These are phyloP conservation scores for Pulveroboletus sp. DNA, from an alignment of 768 basidiomycete species.

Conservation along the genomic window DNA sequence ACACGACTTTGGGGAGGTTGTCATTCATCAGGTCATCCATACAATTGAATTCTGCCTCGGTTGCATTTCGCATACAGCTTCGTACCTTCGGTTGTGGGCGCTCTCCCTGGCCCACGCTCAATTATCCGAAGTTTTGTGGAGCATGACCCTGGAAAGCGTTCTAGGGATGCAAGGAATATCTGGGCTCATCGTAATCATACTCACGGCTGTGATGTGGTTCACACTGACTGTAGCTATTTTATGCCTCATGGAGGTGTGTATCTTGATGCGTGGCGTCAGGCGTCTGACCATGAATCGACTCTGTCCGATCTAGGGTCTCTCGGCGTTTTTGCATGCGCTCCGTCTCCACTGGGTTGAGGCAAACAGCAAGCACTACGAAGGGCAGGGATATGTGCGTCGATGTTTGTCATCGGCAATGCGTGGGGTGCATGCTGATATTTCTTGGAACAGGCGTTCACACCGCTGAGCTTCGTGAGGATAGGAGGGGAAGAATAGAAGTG, in stretches of 20 bases:
- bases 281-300: slow-evolving; percentile 7
- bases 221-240: slow-evolving; percentile 67
- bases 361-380: slow-evolving; percentile 94
- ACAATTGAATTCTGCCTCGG: slow-evolving; percentile 99
- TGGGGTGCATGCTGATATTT: slow-evolving; percentile 25
- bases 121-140: slow-evolving; percentile 89
- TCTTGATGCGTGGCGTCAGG: slow-evolving; percentile 12
- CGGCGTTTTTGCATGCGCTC: slow-evolving; percentile 93
- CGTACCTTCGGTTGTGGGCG: slow-evolving; percentile 93
- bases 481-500: slow-evolving; percentile 32
- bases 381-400: slow-evolving; percentile 76
- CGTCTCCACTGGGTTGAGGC: slow-evolving; percentile 98
- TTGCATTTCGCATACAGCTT: slow-evolving; percentile 96
- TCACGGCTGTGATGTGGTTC: slow-evolving; percentile 74
- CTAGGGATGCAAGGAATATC: slow-evolving; percentile 62
- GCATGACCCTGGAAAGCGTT: slow-evolving; percentile 70
- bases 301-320: slow-evolving; percentile 61
- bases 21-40: slow-evolving; percentile 97
- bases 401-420: slow-evolving; percentile 21
- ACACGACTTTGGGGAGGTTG: slow-evolving; percentile 90
- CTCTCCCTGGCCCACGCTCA: slow-evolving; percentile 97
- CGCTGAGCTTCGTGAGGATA: slow-evolving; percentile 43
- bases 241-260: slow-evolving; percentile 90
- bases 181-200: slow-evolving; percentile 48
- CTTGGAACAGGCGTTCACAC: slow-evolving; percentile 40